Percentiles rank a stretch among this genome's conserved stretches.
phyloP scores from a whole-genome alignment of 768 basidiomycete species.

The Suillus tomentosus region DNA sequence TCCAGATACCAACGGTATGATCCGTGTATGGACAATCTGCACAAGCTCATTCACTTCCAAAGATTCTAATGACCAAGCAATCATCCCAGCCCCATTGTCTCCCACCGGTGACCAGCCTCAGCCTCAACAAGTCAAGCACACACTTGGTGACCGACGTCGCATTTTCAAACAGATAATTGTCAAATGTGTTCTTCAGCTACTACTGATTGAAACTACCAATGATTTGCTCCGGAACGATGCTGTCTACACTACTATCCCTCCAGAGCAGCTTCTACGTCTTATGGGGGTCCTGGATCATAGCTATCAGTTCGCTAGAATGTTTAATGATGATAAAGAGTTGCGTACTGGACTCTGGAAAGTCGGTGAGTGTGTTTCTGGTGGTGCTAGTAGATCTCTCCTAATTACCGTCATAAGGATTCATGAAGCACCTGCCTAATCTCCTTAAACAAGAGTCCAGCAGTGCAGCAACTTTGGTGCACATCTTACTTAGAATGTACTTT shows the following conservation, averaged over 20 bases:
- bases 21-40: not conserved
- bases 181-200: constrained; percentile 96
- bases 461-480: constrained; percentile 91
- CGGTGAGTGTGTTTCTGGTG: constrained; percentile 53
- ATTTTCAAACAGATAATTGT: constrained; percentile 99
- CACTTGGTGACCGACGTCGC: constrained; percentile 70
- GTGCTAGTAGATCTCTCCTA: constrained; percentile 4
- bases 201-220: constrained; percentile 96
- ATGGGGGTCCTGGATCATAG: constrained; percentile 97
- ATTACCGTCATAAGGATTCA: constrained; percentile 69
- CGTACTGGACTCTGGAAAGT: constrained; percentile 99
- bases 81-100: constrained; percentile 87
- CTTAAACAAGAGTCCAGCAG: constrained; percentile 98
- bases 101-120: constrained; percentile 56
- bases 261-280: constrained; percentile 87
- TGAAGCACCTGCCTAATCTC: constrained; percentile 98
- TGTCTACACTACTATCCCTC: constrained; percentile 92
- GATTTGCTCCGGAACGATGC: constrained; percentile 91
- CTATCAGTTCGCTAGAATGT: constrained; percentile 95
- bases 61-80: constrained; percentile 68
- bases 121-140: constrained; percentile 51
- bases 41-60: constrained; percentile 17
- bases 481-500: constrained; percentile 91
- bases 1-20: constrained; percentile 46
- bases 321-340: constrained; percentile 98